A percentile compares a stretch with the other conserved stretches of the same genome.
Evolutionary conservation across 768 basidiomycete genomes (phyloP).

Genomic region (Boletus rufocinnamomeus): DNA sequence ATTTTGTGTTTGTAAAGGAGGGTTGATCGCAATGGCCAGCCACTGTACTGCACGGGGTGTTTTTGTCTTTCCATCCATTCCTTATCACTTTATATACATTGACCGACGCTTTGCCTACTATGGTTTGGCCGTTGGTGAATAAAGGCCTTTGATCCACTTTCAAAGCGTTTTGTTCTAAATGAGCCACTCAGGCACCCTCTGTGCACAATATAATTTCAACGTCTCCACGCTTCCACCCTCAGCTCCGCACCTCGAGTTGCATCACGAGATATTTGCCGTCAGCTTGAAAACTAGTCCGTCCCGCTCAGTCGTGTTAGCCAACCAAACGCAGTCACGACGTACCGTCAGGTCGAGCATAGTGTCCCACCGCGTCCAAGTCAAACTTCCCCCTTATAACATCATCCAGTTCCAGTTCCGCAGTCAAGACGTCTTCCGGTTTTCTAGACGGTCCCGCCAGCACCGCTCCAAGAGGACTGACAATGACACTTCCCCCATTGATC

Average conservation of each 20-base stretch:
- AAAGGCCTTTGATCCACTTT: constrained; percentile 11
- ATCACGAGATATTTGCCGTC: constrained; percentile 9
- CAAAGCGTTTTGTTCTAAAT: constrained; percentile 16
- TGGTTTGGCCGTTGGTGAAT: constrained; percentile 12
- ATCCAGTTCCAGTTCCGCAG: constrained; percentile 59
- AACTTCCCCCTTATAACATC: constrained; percentile 59
- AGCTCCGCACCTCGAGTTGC: not conserved
- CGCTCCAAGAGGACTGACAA: constrained; percentile 57
- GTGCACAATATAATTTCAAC: not conserved
- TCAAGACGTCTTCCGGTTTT: constrained; percentile 52
- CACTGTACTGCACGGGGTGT: not conserved
- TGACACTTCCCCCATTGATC: constrained; percentile 64
- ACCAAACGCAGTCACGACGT: constrained; percentile 21
- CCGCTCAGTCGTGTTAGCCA: constrained; percentile 8
- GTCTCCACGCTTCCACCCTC: not conserved
- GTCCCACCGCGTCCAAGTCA: constrained; percentile 61
- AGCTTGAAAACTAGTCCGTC: constrained; percentile 33
- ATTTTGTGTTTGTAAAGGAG: not conserved
- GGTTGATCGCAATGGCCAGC: not conserved
- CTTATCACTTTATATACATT: constrained; percentile 28
- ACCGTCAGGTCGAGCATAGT: constrained; percentile 63
- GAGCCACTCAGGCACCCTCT: constrained; percentile 1
- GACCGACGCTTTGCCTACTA: constrained; percentile 16
- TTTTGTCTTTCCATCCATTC: not conserved
- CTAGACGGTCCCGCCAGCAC: constrained; percentile 61